Percentiles rank a stretch among this genome's conserved stretches.
Evolutionary conservation across 148 eudicot genomes (phyloP).

Genomic region (Drosera capensis): DNA sequence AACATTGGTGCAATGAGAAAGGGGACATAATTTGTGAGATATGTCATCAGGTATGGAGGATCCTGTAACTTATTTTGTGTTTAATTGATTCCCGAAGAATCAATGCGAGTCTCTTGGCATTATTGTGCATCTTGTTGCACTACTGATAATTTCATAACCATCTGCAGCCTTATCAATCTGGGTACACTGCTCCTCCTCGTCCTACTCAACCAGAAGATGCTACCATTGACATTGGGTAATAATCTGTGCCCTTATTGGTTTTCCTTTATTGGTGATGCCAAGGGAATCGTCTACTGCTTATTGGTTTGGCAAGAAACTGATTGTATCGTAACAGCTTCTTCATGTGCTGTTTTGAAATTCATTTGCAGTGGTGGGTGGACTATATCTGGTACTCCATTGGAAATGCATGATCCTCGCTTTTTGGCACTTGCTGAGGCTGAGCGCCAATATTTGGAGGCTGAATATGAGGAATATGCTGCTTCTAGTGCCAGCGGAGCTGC

Average conservation of each 20-base stretch:
- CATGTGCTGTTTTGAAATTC: background rate
- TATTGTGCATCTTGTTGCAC: no score
- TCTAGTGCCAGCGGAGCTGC: constrained; percentile 68
- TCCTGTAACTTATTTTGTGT: no score
- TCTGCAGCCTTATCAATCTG: constrained; percentile 64
- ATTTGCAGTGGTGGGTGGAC: constrained; percentile 41
- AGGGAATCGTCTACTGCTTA: background rate
- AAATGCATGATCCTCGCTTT: constrained; percentile 58
- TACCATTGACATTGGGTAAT: constrained; percentile 82
- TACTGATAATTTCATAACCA: no score
- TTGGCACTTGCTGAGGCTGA: constrained; percentile 83
- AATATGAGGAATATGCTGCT: constrained; percentile 71
- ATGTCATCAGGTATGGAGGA: no score
- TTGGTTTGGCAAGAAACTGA: background rate
- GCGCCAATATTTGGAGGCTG: constrained; percentile 48
- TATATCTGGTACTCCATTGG: constrained; percentile 49
- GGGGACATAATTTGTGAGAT: no score
- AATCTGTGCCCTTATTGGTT: background rate
- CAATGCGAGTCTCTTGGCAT: no score
- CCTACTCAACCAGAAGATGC: constrained; percentile 55
- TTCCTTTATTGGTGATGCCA: background rate
- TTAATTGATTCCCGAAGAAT: no score
- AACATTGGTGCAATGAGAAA: no score
- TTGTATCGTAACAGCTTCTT: background rate
- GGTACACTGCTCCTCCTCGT: constrained; percentile 78